Conservation (phyloP, 306 rosid genomes). For the Cyclanthera cordifolia region DNA sequence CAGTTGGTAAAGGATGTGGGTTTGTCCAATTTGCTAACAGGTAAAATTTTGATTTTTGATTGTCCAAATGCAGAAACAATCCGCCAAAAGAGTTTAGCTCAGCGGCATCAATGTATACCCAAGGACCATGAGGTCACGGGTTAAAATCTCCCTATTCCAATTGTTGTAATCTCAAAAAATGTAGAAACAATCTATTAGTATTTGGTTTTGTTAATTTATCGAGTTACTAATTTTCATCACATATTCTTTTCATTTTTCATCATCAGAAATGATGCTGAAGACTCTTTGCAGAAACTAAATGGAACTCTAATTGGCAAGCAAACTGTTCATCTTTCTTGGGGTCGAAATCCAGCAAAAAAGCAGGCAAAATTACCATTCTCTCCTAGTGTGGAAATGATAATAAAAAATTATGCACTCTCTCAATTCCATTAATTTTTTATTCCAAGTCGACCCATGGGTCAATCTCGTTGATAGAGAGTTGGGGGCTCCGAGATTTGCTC, state of each 20-base stretch:
- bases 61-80: conserved; percentile 2
- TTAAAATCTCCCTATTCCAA: too few species aligned
- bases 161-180: too few species aligned
- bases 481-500: too few species aligned
- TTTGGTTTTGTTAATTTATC: not conserved
- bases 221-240: conserved; percentile 1
- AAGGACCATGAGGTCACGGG: too few species aligned
- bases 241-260: conserved; percentile 19
- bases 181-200: conserved; percentile 1
- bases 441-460: not conserved
- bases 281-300: conserved; percentile 80
- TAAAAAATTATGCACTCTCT: not conserved
- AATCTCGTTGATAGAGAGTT: too few species aligned
- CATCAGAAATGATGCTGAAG: conserved; percentile 82
- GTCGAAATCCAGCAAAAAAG: conserved; percentile 97
- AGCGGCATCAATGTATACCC: too few species aligned
- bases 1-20: conserved; percentile 94
- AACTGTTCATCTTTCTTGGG: conserved; percentile 97
- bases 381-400: not conserved
- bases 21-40: conserved; percentile 90
- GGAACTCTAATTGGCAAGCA: conserved; percentile 79
- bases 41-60: conserved; percentile 17
- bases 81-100: too few species aligned
- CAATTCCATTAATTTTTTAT: not conserved
- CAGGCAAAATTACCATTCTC: conserved; percentile 44